These are phyloP conservation scores for Gossypium lobatum DNA, from an alignment of 441 rosid species.

Conservation along the genomic window DNA sequence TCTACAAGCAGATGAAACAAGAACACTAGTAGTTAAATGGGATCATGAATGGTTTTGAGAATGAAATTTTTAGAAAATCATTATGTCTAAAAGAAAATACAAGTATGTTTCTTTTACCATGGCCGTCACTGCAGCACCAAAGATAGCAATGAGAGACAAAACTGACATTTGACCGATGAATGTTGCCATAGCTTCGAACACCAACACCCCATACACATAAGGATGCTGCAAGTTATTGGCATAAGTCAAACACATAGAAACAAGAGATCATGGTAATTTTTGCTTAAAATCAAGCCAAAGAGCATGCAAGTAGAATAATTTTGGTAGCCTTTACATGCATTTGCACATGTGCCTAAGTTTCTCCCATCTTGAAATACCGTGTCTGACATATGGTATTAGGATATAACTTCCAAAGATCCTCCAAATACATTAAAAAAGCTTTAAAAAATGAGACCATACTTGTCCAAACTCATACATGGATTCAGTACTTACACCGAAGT, in stretches of 20 bases:
- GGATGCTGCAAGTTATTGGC: conserved; percentile 49
- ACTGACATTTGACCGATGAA: conserved; percentile 81
- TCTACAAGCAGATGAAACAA: conserved; percentile 27
- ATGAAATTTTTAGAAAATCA: neutral
- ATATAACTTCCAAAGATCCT: too few species aligned
- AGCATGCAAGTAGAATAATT: neutral
- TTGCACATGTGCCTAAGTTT: neutral
- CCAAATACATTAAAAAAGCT: too few species aligned
- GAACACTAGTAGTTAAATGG: neutral
- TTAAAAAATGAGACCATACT: too few species aligned
- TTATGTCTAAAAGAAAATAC: neutral
- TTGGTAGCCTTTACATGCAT: too few species aligned
- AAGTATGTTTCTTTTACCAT: conserved; percentile 37
- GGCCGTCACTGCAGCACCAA: conserved; percentile 84
- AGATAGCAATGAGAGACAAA: conserved; percentile 71
- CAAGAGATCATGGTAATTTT: neutral
- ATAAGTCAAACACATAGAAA: neutral
- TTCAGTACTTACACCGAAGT: too few species aligned
- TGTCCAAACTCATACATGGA: too few species aligned
- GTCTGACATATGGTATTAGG: too few species aligned
- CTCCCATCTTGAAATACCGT: neutral
- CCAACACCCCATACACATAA: conserved; percentile 68
- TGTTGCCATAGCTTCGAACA: conserved; percentile 39
- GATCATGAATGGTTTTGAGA: neutral
- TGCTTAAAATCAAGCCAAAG: neutral